These are phyloP conservation scores for Aspergillus persii DNA, from an alignment of 2,329 filamentous ascomycete genomes.

Conservation along the genomic window DNA sequence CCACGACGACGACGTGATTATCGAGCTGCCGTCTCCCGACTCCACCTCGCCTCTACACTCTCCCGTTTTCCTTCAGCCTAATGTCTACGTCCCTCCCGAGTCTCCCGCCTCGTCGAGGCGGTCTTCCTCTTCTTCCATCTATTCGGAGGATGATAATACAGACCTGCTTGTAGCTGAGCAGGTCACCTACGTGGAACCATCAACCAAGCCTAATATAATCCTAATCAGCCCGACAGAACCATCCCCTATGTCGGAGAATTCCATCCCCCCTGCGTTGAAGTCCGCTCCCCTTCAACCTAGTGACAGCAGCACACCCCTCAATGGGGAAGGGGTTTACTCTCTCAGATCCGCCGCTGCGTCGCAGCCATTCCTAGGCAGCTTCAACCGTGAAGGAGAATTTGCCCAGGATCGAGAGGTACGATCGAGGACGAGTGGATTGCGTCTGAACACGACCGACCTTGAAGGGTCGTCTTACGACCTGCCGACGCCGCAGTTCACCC, in stretches of 20 bases:
- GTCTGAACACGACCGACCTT: background rate
- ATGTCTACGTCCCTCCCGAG: conserved; percentile 29
- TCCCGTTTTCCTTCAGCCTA: conserved; percentile 29
- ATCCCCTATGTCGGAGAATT: conserved; percentile 2
- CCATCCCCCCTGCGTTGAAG: background rate
- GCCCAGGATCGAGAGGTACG: conserved; percentile 5
- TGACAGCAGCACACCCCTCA: background rate
- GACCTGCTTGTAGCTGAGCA: conserved; percentile 34
- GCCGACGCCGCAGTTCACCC: conserved; percentile 21
- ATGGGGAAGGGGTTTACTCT: conserved; percentile 11
- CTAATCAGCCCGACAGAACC: conserved; percentile 29
- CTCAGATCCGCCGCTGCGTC: conserved; percentile 15
- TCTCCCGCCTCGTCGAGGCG: conserved; percentile 14
- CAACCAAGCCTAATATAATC: conserved; percentile 31
- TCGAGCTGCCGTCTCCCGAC: conserved; percentile 33
- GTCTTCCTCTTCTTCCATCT: conserved; percentile 26
- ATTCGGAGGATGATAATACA: conserved; percentile 33
- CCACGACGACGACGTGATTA: conserved; percentile 31
- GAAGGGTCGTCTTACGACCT: conserved; percentile 14
- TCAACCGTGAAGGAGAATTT: background rate
- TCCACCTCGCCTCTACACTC: conserved; percentile 26
- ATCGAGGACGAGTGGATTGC: background rate
- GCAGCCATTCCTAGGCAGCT: conserved; percentile 14
- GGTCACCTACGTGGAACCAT: conserved; percentile 31
- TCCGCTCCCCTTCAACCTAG: conserved; percentile 1